These are phyloP conservation scores for Gonium pectorale DNA, from an alignment of 139 green algal genomes.

Conservation along the genomic window DNA sequence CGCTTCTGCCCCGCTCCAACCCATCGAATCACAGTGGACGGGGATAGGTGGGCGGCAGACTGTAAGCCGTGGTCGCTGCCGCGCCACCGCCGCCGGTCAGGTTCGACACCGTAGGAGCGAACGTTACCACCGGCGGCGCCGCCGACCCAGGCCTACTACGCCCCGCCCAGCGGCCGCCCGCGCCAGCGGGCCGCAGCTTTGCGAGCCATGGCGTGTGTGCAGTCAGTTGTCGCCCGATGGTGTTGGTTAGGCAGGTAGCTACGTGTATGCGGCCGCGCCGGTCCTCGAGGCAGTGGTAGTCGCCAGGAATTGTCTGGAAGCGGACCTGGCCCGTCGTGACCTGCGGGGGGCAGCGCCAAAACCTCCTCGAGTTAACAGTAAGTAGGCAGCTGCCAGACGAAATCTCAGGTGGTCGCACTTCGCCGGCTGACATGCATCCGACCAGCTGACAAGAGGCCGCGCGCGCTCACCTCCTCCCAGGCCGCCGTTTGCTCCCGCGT, in stretches of 20 bases:
- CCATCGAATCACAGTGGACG: no score
- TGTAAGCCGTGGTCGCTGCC: no score
- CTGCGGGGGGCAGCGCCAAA: neutral
- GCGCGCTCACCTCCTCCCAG: conserved; percentile 34
- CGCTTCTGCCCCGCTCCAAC: no score
- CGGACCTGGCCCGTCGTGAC: conserved; percentile 7
- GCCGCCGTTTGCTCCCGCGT: neutral
- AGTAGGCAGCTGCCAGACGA: no score
- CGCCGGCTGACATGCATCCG: no score
- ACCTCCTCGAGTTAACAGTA: no score
- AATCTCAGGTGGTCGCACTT: no score
- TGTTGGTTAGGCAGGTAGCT: neutral
- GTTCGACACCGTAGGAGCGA: no score
- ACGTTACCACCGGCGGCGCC: no score
- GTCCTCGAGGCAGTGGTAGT: conserved; percentile 15
- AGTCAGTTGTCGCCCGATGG: conserved; percentile 7
- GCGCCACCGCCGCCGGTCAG: no score
- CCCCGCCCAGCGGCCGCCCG: conserved; percentile 9
- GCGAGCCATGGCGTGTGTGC: conserved; percentile 13
- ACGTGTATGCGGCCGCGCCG: neutral
- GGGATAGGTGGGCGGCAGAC: no score
- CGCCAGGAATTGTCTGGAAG: neutral
- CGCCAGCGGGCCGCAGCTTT: neutral
- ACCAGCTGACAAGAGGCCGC: no score
- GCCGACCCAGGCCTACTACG: neutral